Evolutionary conservation across 306 rosid genomes (phyloP).

Genomic region (Delonix regia): DNA sequence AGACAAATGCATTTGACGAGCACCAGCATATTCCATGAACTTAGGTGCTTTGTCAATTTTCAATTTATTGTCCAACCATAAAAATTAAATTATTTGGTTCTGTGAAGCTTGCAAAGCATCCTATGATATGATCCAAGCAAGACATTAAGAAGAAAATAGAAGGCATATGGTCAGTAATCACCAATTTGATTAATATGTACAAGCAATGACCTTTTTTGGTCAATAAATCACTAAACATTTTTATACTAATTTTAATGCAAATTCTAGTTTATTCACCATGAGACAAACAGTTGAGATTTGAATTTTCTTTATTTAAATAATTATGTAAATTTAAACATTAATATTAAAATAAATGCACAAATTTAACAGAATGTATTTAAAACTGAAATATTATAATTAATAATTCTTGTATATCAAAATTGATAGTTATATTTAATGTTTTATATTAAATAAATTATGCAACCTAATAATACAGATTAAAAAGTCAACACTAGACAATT

Average conservation of each 20-base stretch:
- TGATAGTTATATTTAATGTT: too few relatives aligned
- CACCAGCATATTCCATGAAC: conserved; percentile 34
- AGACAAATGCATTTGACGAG: conserved; percentile 18
- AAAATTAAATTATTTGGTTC: conserved; percentile 35
- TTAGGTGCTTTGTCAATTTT: conserved; percentile 30
- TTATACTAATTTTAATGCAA: not conserved
- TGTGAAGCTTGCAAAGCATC: conserved; percentile 16
- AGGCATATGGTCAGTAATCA: conserved; percentile 19
- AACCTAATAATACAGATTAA: too few relatives aligned
- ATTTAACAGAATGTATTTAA: too few relatives aligned
- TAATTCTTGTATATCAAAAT: too few relatives aligned
- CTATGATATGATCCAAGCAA: conserved; percentile 25
- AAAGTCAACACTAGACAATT: too few relatives aligned
- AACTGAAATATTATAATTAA: too few relatives aligned
- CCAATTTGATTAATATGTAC: not conserved
- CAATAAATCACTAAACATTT: conserved; percentile 30
- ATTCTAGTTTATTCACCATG: not conserved
- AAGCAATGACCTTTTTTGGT: conserved; percentile 1
- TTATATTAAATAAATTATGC: too few relatives aligned
- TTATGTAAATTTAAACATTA: too few relatives aligned
- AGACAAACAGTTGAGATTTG: too few relatives aligned
- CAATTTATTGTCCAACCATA: conserved; percentile 28
- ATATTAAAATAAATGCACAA: too few relatives aligned
- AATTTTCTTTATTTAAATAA: too few relatives aligned
- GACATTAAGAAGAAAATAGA: conserved; percentile 39